Evolutionary conservation across 2,329 filamentous ascomycete genomes (phyloP).

Genomic region (Neopestalotiopsis rosae): DNA sequence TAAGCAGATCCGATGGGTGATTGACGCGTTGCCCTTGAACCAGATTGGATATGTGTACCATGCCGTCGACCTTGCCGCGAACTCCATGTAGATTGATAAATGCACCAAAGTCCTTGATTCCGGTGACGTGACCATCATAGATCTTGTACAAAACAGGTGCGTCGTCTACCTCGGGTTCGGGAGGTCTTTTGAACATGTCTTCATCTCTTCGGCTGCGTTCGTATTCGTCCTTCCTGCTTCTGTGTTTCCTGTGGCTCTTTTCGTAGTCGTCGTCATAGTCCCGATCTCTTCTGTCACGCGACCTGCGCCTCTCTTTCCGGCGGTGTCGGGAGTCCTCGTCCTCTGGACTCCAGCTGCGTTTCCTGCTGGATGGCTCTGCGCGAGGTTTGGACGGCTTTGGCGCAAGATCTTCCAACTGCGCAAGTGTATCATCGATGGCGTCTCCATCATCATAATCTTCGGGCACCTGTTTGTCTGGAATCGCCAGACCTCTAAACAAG

Average conservation of each 20-base stretch:
- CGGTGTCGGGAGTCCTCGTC: slow-evolving; percentile 39
- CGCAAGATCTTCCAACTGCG: slow-evolving; percentile 85
- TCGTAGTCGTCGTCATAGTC: slow-evolving; percentile 37
- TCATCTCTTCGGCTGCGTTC: slow-evolving; percentile 38
- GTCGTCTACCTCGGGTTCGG: slow-evolving; percentile 80
- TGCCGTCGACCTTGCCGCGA: slow-evolving; percentile 84
- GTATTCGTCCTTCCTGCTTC: slow-evolving; percentile 48
- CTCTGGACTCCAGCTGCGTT: slow-evolving; percentile 65
- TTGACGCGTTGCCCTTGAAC: slow-evolving; percentile 85
- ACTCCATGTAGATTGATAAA: slow-evolving; percentile 94
- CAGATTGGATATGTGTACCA: slow-evolving; percentile 93
- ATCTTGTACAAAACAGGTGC: slow-evolving; percentile 82
- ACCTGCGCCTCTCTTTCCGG: slow-evolving; percentile 39
- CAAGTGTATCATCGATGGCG: slow-evolving; percentile 90
- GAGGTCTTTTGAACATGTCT: slow-evolving; percentile 68
- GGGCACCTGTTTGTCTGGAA: slow-evolving; percentile 74
- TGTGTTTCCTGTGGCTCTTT: slow-evolving; percentile 54
- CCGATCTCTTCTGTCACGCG: slow-evolving; percentile 40
- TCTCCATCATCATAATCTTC: slow-evolving; percentile 53
- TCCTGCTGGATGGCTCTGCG: slow-evolving; percentile 51
- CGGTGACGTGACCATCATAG: slow-evolving; percentile 88
- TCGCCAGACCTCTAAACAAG: slow-evolving; percentile 87
- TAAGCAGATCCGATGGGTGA: slow-evolving; percentile 87
- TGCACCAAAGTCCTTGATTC: slow-evolving; percentile 92
- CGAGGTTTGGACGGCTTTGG: slow-evolving; percentile 57